These are phyloP conservation scores for Candolleomyces eurysporus DNA, from an alignment of 768 basidiomycete genomes.

Conservation along the genomic window DNA sequence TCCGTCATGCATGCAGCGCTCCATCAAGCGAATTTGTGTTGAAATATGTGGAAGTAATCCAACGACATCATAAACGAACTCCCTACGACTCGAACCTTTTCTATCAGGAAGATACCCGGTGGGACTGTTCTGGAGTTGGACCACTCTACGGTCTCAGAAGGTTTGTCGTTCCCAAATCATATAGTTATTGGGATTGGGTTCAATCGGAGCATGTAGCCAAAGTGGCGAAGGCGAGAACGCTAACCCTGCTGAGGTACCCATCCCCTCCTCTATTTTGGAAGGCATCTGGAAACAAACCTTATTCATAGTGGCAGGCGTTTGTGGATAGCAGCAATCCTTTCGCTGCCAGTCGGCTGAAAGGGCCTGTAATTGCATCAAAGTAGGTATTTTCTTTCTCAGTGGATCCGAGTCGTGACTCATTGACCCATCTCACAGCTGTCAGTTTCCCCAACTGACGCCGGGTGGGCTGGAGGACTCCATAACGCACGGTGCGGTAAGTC, in stretches of 20 bases:
- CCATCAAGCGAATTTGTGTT: slow-evolving; percentile 35
- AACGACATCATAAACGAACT: slow-evolving; percentile 53
- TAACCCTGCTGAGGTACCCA: slow-evolving; percentile 26
- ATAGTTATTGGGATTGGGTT: too few relatives aligned
- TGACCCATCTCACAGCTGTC: slow-evolving; percentile 32
- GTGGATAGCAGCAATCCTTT: slow-evolving; percentile 40
- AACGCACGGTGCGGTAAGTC: slow-evolving; percentile 39
- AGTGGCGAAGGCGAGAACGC: slow-evolving; percentile 2
- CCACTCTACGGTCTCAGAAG: slow-evolving; percentile 31
- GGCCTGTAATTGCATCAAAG: slow-evolving; percentile 44
- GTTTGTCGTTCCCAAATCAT: slow-evolving; percentile 16
- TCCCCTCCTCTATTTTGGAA: background rate
- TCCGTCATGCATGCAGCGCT: slow-evolving; percentile 29
- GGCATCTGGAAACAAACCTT: background rate
- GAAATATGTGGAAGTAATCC: slow-evolving; percentile 51
- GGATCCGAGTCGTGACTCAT: background rate
- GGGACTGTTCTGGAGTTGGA: slow-evolving; percentile 43
- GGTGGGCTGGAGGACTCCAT: slow-evolving; percentile 44
- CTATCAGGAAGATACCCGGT: slow-evolving; percentile 44
- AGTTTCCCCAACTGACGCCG: slow-evolving; percentile 48
- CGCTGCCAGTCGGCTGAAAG: slow-evolving; percentile 33
- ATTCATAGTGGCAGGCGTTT: slow-evolving; percentile 41
- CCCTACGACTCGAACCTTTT: slow-evolving; percentile 51
- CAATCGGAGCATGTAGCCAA: too few relatives aligned
- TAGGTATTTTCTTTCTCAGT: slow-evolving; percentile 18